Base-by-base conservation (phyloP, 2,329 filamentous ascomycete species). In the Aspergillus tanneri region DNA sequence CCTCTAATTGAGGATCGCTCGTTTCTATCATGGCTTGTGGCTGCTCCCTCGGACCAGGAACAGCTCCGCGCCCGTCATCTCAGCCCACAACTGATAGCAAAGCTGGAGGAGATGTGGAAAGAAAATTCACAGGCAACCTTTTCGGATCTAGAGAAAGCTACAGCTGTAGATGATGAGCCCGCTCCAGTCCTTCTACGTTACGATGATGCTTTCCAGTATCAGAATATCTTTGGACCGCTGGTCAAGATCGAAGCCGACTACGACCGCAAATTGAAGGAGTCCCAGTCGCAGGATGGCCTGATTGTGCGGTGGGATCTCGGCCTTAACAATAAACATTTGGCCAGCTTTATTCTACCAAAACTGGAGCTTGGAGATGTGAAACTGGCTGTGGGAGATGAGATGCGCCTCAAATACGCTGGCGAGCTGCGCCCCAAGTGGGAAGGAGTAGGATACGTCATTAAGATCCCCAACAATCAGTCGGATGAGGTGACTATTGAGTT, bases 191-290 rank as follows among this genome's bases (percentile, higher is more conserved):
- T 96, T 19, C 77, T 97, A 34, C 88, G 90, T 59, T 99, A 99
- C 66, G 93, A 97, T 49, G 93, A 99, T 69, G 90, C 93, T 0
- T 99, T 90, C 68, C 92, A 99, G 65, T 99, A 99, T 63, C 93
- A 99, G 72, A 99, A 97, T 64, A 93, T 97, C 25, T 99, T 99
- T 68, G 93, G 93, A 0, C 93, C 93, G 0, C 78, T 99, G 11
- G 95, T 99, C 63, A 99, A 97, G 76, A 99, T 99, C 72, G 93
- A 99, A 70, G 95, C 93, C 35, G 93, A 99, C 72, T 99, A 99
- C 66, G 93, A 99, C 71, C 92, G 95, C 71, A 97, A 99, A 73
- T 80, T 99, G 61, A 99, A 99, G 74, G 93, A 99, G 69, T 90
- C 92, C 0, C 93, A 99, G 69, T 96, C 90, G 2, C 93, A 99